These are phyloP conservation scores for Ascoidea rubescens DNA, from an alignment of 805 yeast species.

Conservation along the genomic window DNA sequence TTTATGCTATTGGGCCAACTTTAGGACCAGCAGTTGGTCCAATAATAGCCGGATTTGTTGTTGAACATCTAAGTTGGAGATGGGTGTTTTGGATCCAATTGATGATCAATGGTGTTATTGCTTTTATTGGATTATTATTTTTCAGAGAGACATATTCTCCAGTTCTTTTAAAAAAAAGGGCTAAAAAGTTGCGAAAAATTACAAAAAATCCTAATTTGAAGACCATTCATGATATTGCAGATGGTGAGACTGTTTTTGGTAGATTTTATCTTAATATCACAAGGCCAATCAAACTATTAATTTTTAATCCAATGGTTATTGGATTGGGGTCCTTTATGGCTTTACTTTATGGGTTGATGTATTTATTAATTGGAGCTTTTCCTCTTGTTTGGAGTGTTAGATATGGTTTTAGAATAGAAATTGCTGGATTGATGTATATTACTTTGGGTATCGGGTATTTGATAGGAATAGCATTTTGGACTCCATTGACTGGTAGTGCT, in stretches of 20 bases:
- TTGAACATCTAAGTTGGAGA: slow-evolving; percentile 38
- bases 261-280: slow-evolving; percentile 28
- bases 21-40: slow-evolving; percentile 54
- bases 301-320: slow-evolving; percentile 48
- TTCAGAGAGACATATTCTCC: slow-evolving; percentile 51
- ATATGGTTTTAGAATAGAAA: slow-evolving; percentile 34
- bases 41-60: slow-evolving; percentile 40
- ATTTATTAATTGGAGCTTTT: slow-evolving; percentile 46
- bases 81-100: slow-evolving; percentile 49
- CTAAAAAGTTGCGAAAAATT: slow-evolving; percentile 28
- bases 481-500: slow-evolving; percentile 26
- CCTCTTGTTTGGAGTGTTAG: slow-evolving; percentile 34
- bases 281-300: slow-evolving; percentile 39
- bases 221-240: slow-evolving; percentile 46
- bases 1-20: slow-evolving; percentile 34
- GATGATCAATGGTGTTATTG: slow-evolving; percentile 37
- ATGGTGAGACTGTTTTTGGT: slow-evolving; percentile 26
- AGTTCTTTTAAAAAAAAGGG: slow-evolving; percentile 24
- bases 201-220: slow-evolving; percentile 44
- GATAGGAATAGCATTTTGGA: slow-evolving; percentile 35
- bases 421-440: slow-evolving; percentile 44
- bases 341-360: slow-evolving; percentile 51
- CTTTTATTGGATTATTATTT: slow-evolving; percentile 26
- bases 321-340: slow-evolving; percentile 54
- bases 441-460: slow-evolving; percentile 43